phyloP scores from a whole-genome alignment of 2,329 filamentous ascomycete species.

The Venturia carpophila region DNA sequence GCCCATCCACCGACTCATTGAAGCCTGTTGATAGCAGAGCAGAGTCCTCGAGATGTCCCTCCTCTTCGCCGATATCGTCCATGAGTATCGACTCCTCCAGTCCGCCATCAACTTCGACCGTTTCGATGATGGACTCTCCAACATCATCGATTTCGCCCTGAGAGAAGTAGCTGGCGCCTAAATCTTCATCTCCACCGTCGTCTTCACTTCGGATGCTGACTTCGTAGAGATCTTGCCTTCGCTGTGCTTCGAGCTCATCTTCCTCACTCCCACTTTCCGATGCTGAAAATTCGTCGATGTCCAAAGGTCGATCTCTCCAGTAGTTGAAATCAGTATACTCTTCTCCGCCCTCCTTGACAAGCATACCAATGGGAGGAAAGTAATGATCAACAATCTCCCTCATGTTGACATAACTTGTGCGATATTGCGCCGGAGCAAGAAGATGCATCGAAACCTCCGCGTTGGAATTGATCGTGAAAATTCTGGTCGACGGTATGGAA shows the following conservation, averaged over 20 bases:
- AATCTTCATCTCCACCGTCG: constrained; percentile 14
- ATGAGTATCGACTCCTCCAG: constrained; percentile 12
- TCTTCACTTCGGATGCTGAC: constrained; percentile 7
- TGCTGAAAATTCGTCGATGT: constrained; percentile 80
- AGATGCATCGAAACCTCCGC: constrained; percentile 90
- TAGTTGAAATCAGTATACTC: constrained; percentile 96
- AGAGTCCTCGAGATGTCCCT: constrained; percentile 18
- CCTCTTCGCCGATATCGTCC: constrained; percentile 16
- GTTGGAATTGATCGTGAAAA: constrained; percentile 98
- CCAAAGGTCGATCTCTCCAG: constrained; percentile 79
- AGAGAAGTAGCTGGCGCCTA: constrained; percentile 20
- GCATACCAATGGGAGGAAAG: constrained; percentile 81
- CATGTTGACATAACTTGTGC: constrained; percentile 95
- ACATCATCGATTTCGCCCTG: constrained; percentile 11
- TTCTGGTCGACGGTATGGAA: constrained; percentile 86
- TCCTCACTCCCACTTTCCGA: constrained; percentile 49
- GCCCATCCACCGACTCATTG: constrained; percentile 17
- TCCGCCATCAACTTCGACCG: constrained; percentile 5
- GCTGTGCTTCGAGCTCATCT: constrained; percentile 17
- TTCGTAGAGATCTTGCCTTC: not conserved
- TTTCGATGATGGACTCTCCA: constrained; percentile 10
- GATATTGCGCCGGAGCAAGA: constrained; percentile 84
- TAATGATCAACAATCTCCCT: constrained; percentile 96
- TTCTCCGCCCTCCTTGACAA: constrained; percentile 84
- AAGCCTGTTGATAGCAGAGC: constrained; percentile 3